Evolutionary conservation across 2,329 filamentous ascomycete genomes (phyloP), one percentile per base, ranked within the genome.

Genomic region (Penicillium occitanis): DNA sequence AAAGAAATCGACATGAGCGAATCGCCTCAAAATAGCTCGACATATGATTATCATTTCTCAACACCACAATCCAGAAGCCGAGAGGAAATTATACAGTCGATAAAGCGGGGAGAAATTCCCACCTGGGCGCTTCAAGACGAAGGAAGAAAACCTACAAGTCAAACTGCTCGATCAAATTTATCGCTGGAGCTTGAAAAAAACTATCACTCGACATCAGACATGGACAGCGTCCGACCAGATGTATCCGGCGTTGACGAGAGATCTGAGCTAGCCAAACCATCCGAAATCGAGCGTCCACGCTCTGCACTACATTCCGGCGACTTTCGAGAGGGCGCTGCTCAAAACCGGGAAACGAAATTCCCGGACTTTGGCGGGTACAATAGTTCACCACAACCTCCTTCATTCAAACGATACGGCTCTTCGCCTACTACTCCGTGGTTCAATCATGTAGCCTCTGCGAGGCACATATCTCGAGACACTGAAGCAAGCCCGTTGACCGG

Each of bases 41-140:
- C 70, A 44, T 65, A 69, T 10, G 65, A 70, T 42, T 55, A 62
- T 28, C 67, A 63, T 59, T 60, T 68, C n/a, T 63, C 73, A 17
- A 72, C 61, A 25, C 57, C 74, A 40, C 72, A 72, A 68, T 72
- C 73, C 17, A 76, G 75, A 67, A 88, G 92, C 75, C 86, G 93
- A 69, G 87, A 88, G 66, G 90, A 93, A 77, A 82, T 97, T 71
- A 97, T 98, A 66, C 87, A 93, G 77, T 86, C 89, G 69, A 84
- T 97, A 70, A 97, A 97, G 80, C 87, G 86, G 76, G 88, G 88
- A 37, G 88, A 93, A 78, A 90, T 87, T 73, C 89, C 91, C 44
- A 87, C 87, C 4, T 95, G 91, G 91, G 82, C 89, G 46, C 86
- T 88, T 33, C 87, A 84, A 74, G 84, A 85, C 72, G 84, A 86